Percentiles rank a stretch among this genome's conserved stretches.
Evolutionary conservation across 1,284 basidiomycete species (phyloP).

Genomic region (Fomitopsis schrenkii): DNA sequence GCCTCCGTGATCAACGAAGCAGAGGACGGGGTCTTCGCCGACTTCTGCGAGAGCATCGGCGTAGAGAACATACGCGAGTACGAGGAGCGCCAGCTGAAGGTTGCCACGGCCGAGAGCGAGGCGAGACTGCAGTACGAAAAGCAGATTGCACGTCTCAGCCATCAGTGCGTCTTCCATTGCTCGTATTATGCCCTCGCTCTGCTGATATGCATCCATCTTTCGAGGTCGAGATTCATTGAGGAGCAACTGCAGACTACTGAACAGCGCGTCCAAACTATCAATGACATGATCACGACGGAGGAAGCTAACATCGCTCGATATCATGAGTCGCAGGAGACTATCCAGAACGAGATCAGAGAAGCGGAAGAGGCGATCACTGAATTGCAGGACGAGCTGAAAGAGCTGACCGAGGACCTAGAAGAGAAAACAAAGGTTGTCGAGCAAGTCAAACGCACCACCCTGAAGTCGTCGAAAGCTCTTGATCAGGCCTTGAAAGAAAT

Average conservation of each 20-base stretch:
- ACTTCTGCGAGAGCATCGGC: constrained; percentile 81
- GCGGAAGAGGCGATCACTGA: constrained; percentile 56
- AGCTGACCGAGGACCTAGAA: constrained; percentile 61
- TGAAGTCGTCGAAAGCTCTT: constrained; percentile 70
- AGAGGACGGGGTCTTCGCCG: constrained; percentile 78
- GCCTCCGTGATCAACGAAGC: constrained; percentile 65
- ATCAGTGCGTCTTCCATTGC: constrained; percentile 61
- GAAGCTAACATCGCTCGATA: constrained; percentile 53
- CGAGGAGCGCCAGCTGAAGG: constrained; percentile 87
- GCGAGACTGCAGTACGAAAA: constrained; percentile 82
- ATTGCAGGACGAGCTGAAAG: constrained; percentile 59
- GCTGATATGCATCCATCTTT: neutral
- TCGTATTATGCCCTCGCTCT: neutral
- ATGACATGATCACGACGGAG: constrained; percentile 54
- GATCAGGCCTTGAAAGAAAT: constrained; percentile 93
- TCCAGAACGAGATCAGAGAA: constrained; percentile 63
- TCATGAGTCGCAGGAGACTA: constrained; percentile 51
- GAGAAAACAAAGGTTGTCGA: constrained; percentile 73
- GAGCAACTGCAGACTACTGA: constrained; percentile 65
- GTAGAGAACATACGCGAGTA: constrained; percentile 90
- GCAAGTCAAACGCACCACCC: constrained; percentile 67
- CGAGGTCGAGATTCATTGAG: constrained; percentile 74
- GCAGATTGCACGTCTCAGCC: constrained; percentile 83
- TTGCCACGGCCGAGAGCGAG: constrained; percentile 84
- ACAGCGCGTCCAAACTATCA: constrained; percentile 60